These are phyloP conservation scores for Datisca glomerata DNA, from an alignment of 306 rosid species.

Conservation along the genomic window DNA sequence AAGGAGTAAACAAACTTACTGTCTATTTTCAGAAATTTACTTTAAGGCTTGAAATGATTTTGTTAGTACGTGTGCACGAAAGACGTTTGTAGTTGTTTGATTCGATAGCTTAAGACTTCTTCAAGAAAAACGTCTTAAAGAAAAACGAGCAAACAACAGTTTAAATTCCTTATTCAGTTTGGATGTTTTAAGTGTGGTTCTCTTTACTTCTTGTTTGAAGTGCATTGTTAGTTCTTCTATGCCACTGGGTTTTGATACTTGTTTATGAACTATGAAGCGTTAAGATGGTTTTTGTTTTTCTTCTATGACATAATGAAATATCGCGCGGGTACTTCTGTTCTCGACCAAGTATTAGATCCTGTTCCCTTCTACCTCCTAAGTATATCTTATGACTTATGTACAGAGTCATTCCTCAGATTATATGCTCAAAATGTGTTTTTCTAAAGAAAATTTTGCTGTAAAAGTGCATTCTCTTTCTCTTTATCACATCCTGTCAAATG, in stretches of 20 bases:
- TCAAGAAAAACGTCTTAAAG: not conserved
- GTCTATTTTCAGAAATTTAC: too few species aligned
- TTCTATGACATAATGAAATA: not conserved
- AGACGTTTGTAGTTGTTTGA: too few species aligned
- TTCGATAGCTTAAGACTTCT: not conserved
- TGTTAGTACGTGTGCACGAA: too few species aligned
- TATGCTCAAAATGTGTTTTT: too few species aligned
- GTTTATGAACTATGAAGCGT: not conserved
- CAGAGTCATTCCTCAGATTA: too few species aligned
- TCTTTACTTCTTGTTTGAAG: not conserved
- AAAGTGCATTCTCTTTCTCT: not conserved
- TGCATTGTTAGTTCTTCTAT: not conserved
- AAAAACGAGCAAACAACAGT: too few species aligned
- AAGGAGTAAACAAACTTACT: too few species aligned
- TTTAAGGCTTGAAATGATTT: too few species aligned
- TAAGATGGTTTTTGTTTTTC: not conserved
- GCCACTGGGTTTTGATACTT: not conserved
- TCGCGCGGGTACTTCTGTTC: too few species aligned
- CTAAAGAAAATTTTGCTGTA: not conserved
- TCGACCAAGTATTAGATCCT: too few species aligned
- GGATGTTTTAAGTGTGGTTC: not conserved
- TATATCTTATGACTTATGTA: too few species aligned
- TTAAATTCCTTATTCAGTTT: not conserved
- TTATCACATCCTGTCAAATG: not conserved
- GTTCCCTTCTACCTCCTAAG: too few species aligned